These are phyloP conservation scores for Quercus lobata DNA, from an alignment of 331 rosid genomes.

Conservation along the genomic window DNA sequence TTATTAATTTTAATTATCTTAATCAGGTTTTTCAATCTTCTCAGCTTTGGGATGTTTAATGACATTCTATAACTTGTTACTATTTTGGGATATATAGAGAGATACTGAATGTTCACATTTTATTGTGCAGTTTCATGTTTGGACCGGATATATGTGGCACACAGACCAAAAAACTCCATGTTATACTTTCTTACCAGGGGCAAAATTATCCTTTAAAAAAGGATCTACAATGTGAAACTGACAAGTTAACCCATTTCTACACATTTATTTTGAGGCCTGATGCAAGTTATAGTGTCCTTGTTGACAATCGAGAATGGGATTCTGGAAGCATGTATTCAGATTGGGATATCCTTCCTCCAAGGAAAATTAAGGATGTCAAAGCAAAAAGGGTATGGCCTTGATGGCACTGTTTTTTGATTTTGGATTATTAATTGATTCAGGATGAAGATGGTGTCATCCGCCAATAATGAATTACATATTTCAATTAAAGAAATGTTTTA, in stretches of 20 bases:
- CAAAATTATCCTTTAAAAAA: constrained; percentile 79
- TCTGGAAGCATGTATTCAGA: constrained; percentile 81
- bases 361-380: constrained; percentile 67
- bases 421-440: not conserved
- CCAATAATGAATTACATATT: not conserved
- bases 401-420: not conserved
- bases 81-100: not conserved
- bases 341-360: constrained; percentile 93
- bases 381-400: constrained; percentile 56
- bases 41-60: not conserved
- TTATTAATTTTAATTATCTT: not conserved
- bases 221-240: constrained; percentile 80
- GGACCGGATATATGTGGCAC: constrained; percentile 85
- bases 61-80: not conserved
- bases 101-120: constrained; percentile 24
- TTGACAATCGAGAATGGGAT: constrained; percentile 83
- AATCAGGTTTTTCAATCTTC: not conserved
- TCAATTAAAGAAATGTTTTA: not conserved
- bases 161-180: constrained; percentile 82
- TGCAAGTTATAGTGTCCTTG: constrained; percentile 70
- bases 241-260: constrained; percentile 89
- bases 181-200: constrained; percentile 78
- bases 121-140: constrained; percentile 70
- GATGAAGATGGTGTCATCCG: not conserved
- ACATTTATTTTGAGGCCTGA: constrained; percentile 80